phyloP scores from a whole-genome alignment of 2,329 filamentous ascomycete species.

The Aspergillus pseudoviridinutans region DNA sequence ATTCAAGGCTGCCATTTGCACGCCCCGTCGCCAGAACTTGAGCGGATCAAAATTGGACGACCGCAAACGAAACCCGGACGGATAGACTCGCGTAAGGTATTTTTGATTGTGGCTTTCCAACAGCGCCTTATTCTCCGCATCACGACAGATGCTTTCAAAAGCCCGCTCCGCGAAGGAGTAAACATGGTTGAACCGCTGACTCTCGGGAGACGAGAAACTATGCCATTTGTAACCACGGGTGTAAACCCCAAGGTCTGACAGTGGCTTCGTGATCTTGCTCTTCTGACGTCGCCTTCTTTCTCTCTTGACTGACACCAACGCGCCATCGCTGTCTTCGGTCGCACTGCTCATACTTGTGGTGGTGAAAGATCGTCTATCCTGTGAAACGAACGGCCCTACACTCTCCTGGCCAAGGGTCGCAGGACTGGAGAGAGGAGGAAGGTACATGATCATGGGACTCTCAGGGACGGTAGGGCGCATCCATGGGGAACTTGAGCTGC shows the following conservation, averaged over 20 bases:
- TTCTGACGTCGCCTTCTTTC: slow-evolving; percentile 59
- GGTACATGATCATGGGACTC: slow-evolving; percentile 47
- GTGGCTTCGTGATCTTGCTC: slow-evolving; percentile 80
- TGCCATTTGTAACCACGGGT: slow-evolving; percentile 76
- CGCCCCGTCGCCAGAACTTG: slow-evolving; percentile 88
- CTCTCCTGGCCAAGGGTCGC: slow-evolving; percentile 50
- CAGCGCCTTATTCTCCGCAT: slow-evolving; percentile 69
- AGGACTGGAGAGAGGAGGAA: slow-evolving; percentile 50
- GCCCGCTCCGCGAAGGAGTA: slow-evolving; percentile 90
- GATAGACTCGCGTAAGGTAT: slow-evolving; percentile 91
- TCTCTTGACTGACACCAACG: slow-evolving; percentile 48
- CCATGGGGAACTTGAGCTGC: slow-evolving; percentile 76
- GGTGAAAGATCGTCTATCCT: slow-evolving; percentile 52
- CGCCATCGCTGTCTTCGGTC: slow-evolving; percentile 73
- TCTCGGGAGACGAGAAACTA: slow-evolving; percentile 72
- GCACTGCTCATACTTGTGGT: slow-evolving; percentile 55
- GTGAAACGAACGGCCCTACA: slow-evolving; percentile 42
- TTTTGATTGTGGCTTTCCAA: slow-evolving; percentile 88
- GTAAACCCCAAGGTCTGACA: slow-evolving; percentile 82
- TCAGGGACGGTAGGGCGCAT: slow-evolving; percentile 61
- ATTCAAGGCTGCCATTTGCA: slow-evolving; percentile 96
- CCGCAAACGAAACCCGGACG: slow-evolving; percentile 71
- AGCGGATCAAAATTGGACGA: slow-evolving; percentile 95
- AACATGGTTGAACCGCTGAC: slow-evolving; percentile 87
- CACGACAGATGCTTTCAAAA: slow-evolving; percentile 75